Evolutionary conservation across 257 asterid species (phyloP).

Genomic region (Petunia secreta): DNA sequence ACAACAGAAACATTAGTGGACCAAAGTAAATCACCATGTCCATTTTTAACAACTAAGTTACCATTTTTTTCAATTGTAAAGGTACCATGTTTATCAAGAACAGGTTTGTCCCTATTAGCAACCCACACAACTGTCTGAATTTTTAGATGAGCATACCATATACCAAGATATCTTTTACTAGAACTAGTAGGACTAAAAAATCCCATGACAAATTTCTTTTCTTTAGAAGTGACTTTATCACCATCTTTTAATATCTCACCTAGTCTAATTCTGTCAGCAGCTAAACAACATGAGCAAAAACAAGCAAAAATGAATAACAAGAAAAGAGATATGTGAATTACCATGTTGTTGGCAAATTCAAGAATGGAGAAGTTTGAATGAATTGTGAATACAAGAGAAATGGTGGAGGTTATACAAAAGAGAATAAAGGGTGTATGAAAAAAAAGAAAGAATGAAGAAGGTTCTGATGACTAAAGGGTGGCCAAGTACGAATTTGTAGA

Average conservation of each 20-base stretch:
- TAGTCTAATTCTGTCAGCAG: conserved; percentile 35
- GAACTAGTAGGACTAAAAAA: conserved; percentile 66
- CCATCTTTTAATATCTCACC: conserved; percentile 53
- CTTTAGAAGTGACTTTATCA: conserved; percentile 46
- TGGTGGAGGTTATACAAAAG: background rate
- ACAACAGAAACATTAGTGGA: conserved; percentile 38
- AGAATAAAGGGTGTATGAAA: background rate
- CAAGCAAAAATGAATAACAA: conserved; percentile 22
- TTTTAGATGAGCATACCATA: conserved; percentile 51
- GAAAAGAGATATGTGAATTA: background rate
- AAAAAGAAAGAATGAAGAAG: background rate
- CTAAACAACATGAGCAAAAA: conserved; percentile 34
- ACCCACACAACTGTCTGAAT: conserved; percentile 66
- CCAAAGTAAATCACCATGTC: conserved; percentile 43
- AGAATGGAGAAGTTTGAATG: background rate
- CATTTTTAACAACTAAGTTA: conserved; percentile 48
- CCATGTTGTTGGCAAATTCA: conserved; percentile 6
- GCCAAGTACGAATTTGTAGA: background rate
- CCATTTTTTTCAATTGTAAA: conserved; percentile 42
- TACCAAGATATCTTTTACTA: conserved; percentile 57
- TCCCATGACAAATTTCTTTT: conserved; percentile 55
- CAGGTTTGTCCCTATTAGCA: conserved; percentile 66
- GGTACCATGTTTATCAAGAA: conserved; percentile 50
- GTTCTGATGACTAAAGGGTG: background rate
- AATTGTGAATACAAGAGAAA: background rate